Conservation (phyloP, 2,329 filamentous ascomycete genomes). For the Cercospora beticola region DNA sequence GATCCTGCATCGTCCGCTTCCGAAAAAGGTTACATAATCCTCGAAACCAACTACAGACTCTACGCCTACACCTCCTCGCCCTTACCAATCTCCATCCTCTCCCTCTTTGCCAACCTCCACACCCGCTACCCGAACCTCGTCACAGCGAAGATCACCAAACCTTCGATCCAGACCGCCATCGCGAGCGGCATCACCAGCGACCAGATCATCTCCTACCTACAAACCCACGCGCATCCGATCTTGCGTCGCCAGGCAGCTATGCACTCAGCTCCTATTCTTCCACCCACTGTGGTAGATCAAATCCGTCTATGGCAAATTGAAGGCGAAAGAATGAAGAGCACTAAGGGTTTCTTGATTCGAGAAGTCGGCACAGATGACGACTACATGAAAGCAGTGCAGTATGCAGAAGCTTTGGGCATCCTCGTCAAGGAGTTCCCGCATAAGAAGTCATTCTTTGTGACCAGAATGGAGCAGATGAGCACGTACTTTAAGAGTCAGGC, state of each 20-base stretch:
- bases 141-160: constrained; percentile 83
- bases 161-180: constrained; percentile 84
- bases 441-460: constrained; percentile 86
- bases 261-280: constrained; percentile 66
- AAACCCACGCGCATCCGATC: constrained; percentile 90
- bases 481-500: constrained; percentile 69
- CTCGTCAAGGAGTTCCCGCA: constrained; percentile 80
- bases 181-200: constrained; percentile 87
- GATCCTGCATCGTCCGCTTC: constrained; percentile 38
- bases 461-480: constrained; percentile 81
- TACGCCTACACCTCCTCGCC: constrained; percentile 96
- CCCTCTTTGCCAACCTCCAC: constrained; percentile 81
- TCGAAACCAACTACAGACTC: constrained; percentile 96
- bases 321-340: constrained; percentile 87
- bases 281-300: constrained; percentile 95
- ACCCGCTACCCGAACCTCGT: constrained; percentile 95
- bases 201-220: constrained; percentile 92
- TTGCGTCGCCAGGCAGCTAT: constrained; percentile 65
- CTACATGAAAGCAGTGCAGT: constrained; percentile 67
- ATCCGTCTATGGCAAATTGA: constrained; percentile 97
- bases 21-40: constrained; percentile 80
- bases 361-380: constrained; percentile 69
- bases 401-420: constrained; percentile 89
- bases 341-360: constrained; percentile 80
- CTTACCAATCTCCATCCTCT: constrained; percentile 89